These are phyloP conservation scores for Acanthamoeba castellanii DNA, from an alignment of 208 protist genomes.

Conservation along the genomic window DNA sequence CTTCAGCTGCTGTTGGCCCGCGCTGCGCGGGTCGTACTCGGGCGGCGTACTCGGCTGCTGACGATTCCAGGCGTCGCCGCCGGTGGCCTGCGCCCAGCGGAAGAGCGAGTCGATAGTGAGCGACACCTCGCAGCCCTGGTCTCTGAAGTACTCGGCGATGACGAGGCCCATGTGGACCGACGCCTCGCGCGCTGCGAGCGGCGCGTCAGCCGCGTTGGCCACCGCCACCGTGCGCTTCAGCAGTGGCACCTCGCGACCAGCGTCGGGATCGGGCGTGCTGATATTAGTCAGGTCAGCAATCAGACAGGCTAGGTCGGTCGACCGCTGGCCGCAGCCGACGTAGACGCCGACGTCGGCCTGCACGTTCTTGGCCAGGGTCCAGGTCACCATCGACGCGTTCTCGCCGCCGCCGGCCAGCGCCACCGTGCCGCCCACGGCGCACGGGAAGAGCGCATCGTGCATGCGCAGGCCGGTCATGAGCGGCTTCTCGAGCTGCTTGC, in stretches of 20 bases:
- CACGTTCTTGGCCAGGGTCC: background rate
- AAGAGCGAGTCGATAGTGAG: slow-evolving; percentile 1
- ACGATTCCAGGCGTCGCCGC: background rate
- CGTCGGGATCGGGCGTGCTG: background rate
- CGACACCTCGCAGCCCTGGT: slow-evolving; percentile 12
- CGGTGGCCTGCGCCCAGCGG: background rate
- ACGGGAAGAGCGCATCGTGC: slow-evolving; percentile 4
- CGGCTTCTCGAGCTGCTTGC: background rate
- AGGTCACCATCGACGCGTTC: background rate
- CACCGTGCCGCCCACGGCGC: background rate
- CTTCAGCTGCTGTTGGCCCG: background rate
- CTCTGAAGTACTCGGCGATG: slow-evolving; percentile 65
- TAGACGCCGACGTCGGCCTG: background rate
- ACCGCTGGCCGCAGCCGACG: slow-evolving; percentile 23
- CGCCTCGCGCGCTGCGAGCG: slow-evolving; percentile 20
- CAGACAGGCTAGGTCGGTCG: background rate
- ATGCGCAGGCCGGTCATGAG: background rate
- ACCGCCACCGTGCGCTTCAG: background rate
- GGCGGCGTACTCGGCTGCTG: background rate
- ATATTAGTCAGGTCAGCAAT: background rate
- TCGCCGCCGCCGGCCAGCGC: background rate
- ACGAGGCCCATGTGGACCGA: background rate
- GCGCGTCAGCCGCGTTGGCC: background rate
- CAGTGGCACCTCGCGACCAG: background rate
- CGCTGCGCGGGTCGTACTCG: background rate